Conservation (phyloP, 495 filamentous ascomycete genomes). For the Cercophora newfieldiana region DNA sequence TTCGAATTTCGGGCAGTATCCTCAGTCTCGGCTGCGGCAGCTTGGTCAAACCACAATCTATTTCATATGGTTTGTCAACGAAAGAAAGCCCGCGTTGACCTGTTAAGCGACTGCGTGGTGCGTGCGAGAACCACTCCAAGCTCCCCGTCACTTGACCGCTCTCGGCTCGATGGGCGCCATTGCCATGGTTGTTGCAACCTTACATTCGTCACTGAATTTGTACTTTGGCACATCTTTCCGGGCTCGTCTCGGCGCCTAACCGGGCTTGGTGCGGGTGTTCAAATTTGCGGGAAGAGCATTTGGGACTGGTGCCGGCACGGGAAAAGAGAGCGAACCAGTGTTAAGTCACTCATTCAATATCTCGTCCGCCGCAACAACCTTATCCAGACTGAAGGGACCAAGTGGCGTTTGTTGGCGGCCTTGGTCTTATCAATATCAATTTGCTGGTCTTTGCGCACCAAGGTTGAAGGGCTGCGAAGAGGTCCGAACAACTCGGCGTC, state of each 20-base stretch:
- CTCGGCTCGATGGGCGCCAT: too few species aligned
- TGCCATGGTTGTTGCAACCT: neutral
- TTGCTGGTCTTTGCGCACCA: neutral
- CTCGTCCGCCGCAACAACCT: slow-evolving; percentile 18
- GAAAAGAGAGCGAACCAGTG: neutral
- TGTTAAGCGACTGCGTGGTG: too few species aligned
- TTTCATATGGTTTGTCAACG: too few species aligned
- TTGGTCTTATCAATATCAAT: slow-evolving; percentile 6
- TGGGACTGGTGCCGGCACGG: neutral
- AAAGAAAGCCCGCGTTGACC: too few species aligned
- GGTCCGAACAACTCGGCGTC: neutral
- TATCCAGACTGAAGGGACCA: slow-evolving; percentile 21
- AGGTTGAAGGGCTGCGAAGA: neutral
- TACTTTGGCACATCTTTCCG: neutral
- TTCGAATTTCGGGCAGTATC: too few species aligned
- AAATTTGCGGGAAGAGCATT: neutral
- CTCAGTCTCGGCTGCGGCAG: too few species aligned
- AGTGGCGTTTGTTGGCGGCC: slow-evolving; percentile 16
- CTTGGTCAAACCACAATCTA: too few species aligned
- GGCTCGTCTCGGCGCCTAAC: neutral
- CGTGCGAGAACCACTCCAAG: too few species aligned
- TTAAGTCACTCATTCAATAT: slow-evolving; percentile 1
- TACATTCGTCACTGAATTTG: neutral
- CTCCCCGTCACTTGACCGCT: too few species aligned
- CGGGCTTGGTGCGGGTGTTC: neutral